Conservation (phyloP, 1,284 basidiomycete species). For the Gymnopus androsaceus region DNA sequence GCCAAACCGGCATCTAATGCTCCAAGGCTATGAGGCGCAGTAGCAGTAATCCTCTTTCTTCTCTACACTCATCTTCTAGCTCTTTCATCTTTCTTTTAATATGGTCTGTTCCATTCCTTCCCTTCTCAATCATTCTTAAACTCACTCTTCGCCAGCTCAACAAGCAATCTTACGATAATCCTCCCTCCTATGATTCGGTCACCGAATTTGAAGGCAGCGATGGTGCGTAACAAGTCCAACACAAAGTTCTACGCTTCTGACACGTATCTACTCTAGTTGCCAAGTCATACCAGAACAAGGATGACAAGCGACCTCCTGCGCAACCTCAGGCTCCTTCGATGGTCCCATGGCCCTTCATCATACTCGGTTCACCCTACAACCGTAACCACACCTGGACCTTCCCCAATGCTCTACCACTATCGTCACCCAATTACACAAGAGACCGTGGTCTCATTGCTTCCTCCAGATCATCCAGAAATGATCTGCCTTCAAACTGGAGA, state of each 20-base stretch:
- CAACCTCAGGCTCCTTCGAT: slow-evolving; percentile 2
- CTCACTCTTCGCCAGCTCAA: neutral
- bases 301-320: slow-evolving; percentile 22
- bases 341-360: slow-evolving; percentile 24
- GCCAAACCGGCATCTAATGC: neutral
- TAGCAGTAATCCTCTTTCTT: neutral
- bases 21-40: neutral
- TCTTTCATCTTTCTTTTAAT: neutral
- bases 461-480: slow-evolving; percentile 80
- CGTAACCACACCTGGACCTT: slow-evolving; percentile 1
- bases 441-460: slow-evolving; percentile 47
- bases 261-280: neutral
- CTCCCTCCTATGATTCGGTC: slow-evolving; percentile 39
- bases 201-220: slow-evolving; percentile 25
- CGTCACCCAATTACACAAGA: slow-evolving; percentile 20
- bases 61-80: neutral
- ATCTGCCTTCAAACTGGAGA: slow-evolving; percentile 72
- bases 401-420: slow-evolving; percentile 29
- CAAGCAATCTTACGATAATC: slow-evolving; percentile 22
- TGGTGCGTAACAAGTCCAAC: slow-evolving; percentile 24
- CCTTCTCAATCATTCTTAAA: neutral
- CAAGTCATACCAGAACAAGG: neutral
- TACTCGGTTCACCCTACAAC: neutral
- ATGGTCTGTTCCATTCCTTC: neutral
- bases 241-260: neutral